These are phyloP conservation scores for Crithidia mellificae DNA, from an alignment of 208 protist genomes.

Conservation along the genomic window DNA sequence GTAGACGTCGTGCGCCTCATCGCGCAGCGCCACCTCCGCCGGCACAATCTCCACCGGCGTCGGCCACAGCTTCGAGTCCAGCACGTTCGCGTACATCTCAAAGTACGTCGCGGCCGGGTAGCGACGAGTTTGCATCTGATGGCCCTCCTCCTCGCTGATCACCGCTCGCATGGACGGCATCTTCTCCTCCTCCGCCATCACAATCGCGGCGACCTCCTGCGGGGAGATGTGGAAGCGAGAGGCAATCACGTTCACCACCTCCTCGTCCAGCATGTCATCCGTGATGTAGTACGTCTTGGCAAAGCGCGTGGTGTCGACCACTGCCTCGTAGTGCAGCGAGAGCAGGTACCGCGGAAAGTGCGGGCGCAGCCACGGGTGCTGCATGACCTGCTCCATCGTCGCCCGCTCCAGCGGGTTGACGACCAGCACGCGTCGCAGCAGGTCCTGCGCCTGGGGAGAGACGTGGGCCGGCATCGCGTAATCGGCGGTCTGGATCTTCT, in stretches of 20 bases:
- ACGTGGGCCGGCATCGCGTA: conserved; percentile 56
- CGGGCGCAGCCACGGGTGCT: conserved; percentile 77
- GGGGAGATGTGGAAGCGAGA: conserved; percentile 55
- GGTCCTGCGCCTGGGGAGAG: conserved; percentile 49
- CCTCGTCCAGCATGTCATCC: conserved; percentile 57
- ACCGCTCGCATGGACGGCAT: conserved; percentile 53
- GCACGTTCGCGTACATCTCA: conserved; percentile 70
- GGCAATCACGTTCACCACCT: conserved; percentile 60
- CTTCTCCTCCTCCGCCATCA: conserved; percentile 57
- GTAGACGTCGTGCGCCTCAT: conserved; percentile 72
- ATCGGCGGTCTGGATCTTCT: conserved; percentile 76
- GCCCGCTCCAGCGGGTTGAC: conserved; percentile 83
- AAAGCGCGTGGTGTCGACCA: conserved; percentile 66
- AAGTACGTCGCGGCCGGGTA: conserved; percentile 74
- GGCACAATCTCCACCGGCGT: conserved; percentile 67
- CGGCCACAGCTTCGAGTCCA: conserved; percentile 84
- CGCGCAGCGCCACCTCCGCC: conserved; percentile 71
- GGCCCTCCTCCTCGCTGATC: conserved; percentile 33
- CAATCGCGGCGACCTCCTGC: conserved; percentile 49
- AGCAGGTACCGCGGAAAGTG: conserved; percentile 70
- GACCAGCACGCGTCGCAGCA: conserved; percentile 71
- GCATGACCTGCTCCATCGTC: conserved; percentile 90
- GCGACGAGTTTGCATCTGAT: conserved; percentile 22
- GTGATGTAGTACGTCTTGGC: conserved; percentile 33
- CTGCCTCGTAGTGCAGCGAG: conserved; percentile 65